Evolutionary conservation across 257 asterid species (phyloP).

Genomic region (Rubia yunnanensis): DNA sequence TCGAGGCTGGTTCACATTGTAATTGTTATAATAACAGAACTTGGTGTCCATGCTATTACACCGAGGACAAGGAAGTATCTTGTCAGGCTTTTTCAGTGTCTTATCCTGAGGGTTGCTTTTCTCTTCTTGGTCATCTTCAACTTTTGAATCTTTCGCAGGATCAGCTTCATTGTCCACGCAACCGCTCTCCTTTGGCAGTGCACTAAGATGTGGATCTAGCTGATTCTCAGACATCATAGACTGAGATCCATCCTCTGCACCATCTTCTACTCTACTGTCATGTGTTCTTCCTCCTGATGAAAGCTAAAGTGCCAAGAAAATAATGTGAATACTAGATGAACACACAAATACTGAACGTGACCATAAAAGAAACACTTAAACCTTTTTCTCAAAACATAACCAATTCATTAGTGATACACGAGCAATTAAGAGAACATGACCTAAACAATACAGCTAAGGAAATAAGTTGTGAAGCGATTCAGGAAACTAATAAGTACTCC

Average conservation of each 20-base stretch:
- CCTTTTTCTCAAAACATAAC: background rate
- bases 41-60: constrained; percentile 98
- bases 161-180: constrained; percentile 28
- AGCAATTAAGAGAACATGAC: background rate
- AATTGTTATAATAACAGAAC: constrained; percentile 90
- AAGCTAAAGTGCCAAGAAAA: constrained; percentile 30
- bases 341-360: background rate
- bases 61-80: constrained; percentile 90
- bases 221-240: constrained; percentile 27
- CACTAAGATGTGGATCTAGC: constrained; percentile 23
- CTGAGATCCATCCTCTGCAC: constrained; percentile 25
- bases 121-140: constrained; percentile 50
- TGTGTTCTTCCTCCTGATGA: constrained; percentile 20
- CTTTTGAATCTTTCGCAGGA: constrained; percentile 27
- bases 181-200: constrained; percentile 25
- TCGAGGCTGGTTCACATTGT: constrained; percentile 92
- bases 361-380: background rate
- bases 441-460: background rate
- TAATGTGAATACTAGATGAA: background rate
- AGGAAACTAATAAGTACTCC: background rate
- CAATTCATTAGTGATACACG: background rate
- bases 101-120: constrained; percentile 48
- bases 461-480: background rate
- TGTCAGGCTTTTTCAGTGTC: constrained; percentile 75
- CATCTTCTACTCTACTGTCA: constrained; percentile 24